Evolutionary conservation across 257 asterid species (phyloP).

Genomic region (Leonotis leonurus): DNA sequence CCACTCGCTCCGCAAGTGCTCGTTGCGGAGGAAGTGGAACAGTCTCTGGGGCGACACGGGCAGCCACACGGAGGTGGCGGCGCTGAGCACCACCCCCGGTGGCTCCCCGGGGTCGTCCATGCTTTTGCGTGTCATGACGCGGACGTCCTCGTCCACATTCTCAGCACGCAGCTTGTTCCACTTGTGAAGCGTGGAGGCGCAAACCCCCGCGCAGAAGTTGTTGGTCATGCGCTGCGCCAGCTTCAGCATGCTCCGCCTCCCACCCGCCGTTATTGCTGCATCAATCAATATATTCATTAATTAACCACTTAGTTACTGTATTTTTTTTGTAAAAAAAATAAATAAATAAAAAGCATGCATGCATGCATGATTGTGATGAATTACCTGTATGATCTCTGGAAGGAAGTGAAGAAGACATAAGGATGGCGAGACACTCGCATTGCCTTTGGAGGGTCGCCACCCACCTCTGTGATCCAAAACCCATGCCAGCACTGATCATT

Average conservation of each 20-base stretch:
- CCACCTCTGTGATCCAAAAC: slow-evolving; percentile 89
- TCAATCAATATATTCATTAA: not conserved
- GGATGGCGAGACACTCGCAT: slow-evolving; percentile 81
- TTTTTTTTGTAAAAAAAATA: no score
- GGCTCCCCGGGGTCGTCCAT: slow-evolving; percentile 91
- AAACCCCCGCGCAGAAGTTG: slow-evolving; percentile 86
- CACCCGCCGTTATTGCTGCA: slow-evolving; percentile 63
- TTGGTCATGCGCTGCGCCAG: slow-evolving; percentile 91
- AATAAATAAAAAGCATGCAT: not conserved
- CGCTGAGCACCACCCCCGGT: slow-evolving; percentile 74
- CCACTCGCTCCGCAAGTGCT: slow-evolving; percentile 80
- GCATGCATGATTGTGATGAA: not conserved
- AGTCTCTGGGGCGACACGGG: slow-evolving; percentile 67
- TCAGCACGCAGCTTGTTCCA: slow-evolving; percentile 73
- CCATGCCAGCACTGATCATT: slow-evolving; percentile 62
- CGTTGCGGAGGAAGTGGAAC: slow-evolving; percentile 78
- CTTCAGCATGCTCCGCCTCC: slow-evolving; percentile 87
- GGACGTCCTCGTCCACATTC: slow-evolving; percentile 72
- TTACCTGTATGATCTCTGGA: slow-evolving; percentile 53
- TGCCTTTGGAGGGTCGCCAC: slow-evolving; percentile 82
- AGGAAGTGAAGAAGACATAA: slow-evolving; percentile 55
- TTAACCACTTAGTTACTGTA: no score
- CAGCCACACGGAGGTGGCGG: slow-evolving; percentile 88
- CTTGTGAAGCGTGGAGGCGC: slow-evolving; percentile 81
- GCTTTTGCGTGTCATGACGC: slow-evolving; percentile 85